Evolutionary conservation across 2,329 filamentous ascomycete species (phyloP).

Genomic region (Cladorrhinum sp.): DNA sequence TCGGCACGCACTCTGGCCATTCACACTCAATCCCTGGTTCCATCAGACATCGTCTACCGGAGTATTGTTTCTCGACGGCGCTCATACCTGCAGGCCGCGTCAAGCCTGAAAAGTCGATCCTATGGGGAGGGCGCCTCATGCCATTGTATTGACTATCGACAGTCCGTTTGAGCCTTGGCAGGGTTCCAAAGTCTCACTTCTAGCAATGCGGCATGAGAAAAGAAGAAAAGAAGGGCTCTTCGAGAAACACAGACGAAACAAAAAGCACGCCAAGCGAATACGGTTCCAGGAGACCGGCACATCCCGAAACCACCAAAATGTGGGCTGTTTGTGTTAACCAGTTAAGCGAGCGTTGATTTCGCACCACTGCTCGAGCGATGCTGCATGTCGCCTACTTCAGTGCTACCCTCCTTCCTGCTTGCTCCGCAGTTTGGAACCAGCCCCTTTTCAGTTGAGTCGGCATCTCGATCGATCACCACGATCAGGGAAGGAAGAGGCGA

Average conservation of each 20-base stretch:
- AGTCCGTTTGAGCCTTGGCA: background rate
- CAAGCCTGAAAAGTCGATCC: background rate
- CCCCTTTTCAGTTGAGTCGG: background rate
- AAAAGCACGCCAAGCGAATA: constrained; percentile 4
- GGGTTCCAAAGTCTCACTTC: background rate
- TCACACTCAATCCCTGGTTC: constrained; percentile 1
- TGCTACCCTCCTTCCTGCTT: background rate
- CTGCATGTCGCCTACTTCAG: background rate
- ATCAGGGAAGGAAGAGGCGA: background rate
- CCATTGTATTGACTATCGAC: background rate
- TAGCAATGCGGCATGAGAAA: background rate
- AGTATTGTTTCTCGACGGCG: background rate
- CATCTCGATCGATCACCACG: background rate
- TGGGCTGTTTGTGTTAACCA: background rate
- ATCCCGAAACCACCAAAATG: constrained; percentile 9
- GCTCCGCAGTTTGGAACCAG: background rate
- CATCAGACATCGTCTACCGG: constrained; percentile 5
- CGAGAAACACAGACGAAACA: constrained; percentile 9
- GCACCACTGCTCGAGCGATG: background rate
- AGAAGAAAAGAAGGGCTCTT: constrained; percentile 6
- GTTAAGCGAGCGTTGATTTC: background rate
- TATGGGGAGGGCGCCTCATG: background rate
- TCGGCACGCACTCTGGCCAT: constrained; percentile 2
- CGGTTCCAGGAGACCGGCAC: constrained; percentile 3
- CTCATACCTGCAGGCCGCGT: background rate